Percentiles rank a stretch among this genome's conserved stretches.
phyloP scores from a whole-genome alignment of 257 asterid species.

The Salvia rosmarinus region DNA sequence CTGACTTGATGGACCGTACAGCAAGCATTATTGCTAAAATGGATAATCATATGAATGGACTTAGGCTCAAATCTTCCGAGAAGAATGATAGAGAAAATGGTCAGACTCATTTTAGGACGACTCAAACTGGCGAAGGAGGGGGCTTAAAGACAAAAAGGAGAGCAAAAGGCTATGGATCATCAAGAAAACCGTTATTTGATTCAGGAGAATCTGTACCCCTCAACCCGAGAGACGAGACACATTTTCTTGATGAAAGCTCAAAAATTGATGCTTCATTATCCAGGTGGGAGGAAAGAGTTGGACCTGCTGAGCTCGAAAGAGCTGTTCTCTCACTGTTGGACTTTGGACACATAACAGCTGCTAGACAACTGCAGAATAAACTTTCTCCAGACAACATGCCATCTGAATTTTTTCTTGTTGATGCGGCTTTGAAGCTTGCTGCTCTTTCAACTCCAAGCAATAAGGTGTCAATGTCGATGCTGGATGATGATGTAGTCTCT shows the following conservation, averaged over 20 bases:
- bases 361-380: slow-evolving; percentile 89
- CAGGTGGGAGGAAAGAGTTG: slow-evolving; percentile 95
- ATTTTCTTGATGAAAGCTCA: slow-evolving; percentile 60
- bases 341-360: slow-evolving; percentile 88
- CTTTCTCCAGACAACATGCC: slow-evolving; percentile 80
- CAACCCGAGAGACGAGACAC: slow-evolving; percentile 63
- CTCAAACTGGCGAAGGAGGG: slow-evolving; percentile 57
- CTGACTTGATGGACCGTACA: slow-evolving; percentile 76
- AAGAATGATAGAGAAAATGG: slow-evolving; percentile 72
- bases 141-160: slow-evolving; percentile 71
- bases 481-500: slow-evolving; percentile 64
- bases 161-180: slow-evolving; percentile 74
- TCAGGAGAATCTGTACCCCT: slow-evolving; percentile 47
- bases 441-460: slow-evolving; percentile 71
- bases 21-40: slow-evolving; percentile 72
- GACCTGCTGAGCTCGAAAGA: slow-evolving; percentile 79
- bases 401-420: slow-evolving; percentile 68
- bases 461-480: slow-evolving; percentile 46
- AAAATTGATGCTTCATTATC: slow-evolving; percentile 74
- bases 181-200: slow-evolving; percentile 68
- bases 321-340: slow-evolving; percentile 97
- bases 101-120: slow-evolving; percentile 58
- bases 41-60: slow-evolving; percentile 69
- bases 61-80: slow-evolving; percentile 56
- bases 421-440: slow-evolving; percentile 85